Evolutionary conservation across 139 green algal species (phyloP).

Genomic region (Mesotaenium endlicherianum): DNA sequence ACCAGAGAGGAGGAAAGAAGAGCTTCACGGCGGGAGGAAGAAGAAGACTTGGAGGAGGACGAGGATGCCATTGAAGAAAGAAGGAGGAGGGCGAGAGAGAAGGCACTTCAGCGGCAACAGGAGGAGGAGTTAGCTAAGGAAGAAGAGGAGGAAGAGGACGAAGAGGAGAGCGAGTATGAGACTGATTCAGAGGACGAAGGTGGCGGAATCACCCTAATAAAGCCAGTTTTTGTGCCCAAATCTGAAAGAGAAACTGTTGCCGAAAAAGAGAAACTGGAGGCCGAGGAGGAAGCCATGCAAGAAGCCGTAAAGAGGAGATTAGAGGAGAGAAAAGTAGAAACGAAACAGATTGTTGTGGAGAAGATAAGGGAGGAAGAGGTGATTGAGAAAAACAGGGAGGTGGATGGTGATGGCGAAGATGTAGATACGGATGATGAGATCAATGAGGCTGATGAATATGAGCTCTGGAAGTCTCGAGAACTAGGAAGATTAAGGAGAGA

Average conservation of each 20-base stretch:
- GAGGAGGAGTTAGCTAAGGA: constrained; percentile 19
- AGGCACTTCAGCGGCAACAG: neutral
- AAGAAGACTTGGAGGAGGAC: constrained; percentile 49
- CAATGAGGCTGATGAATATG: constrained; percentile 71
- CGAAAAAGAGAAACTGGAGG: constrained; percentile 62
- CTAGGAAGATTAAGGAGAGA: constrained; percentile 71
- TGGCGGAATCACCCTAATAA: constrained; percentile 24
- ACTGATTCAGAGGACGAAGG: constrained; percentile 56
- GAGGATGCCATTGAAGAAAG: constrained; percentile 45
- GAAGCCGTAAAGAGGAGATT: constrained; percentile 25
- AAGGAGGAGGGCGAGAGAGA: constrained; percentile 15
- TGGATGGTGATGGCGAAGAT: constrained; percentile 28
- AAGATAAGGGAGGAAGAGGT: constrained; percentile 57
- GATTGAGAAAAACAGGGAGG: constrained; percentile 61
- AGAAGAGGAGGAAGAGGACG: constrained; percentile 48
- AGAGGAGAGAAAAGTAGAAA: constrained; percentile 47
- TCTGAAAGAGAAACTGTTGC: constrained; percentile 54
- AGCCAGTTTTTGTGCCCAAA: constrained; percentile 59
- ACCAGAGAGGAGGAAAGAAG: constrained; percentile 22
- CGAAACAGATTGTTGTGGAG: constrained; percentile 46
- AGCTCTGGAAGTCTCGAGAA: constrained; percentile 81
- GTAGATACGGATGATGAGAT: constrained; percentile 82
- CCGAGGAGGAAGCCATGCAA: constrained; percentile 63
- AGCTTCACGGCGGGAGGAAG: constrained; percentile 11
- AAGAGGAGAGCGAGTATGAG: constrained; percentile 39